Evolutionary conservation across 495 filamentous ascomycete genomes (phyloP).

Genomic region (Geoglossum glabrum): DNA sequence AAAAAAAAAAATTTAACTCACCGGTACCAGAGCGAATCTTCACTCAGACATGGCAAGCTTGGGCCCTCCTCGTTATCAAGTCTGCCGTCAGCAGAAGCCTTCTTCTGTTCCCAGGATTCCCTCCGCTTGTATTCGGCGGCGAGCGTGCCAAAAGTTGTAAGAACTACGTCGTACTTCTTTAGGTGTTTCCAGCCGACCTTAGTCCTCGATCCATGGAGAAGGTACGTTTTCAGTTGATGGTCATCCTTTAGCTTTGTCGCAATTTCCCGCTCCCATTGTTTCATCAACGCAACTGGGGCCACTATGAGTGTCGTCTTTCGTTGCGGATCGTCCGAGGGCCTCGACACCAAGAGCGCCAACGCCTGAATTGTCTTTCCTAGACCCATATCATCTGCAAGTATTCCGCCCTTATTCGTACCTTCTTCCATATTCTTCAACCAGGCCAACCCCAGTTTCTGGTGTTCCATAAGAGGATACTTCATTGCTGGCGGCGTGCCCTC

Average conservation of each 20-base stretch:
- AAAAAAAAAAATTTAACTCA: background rate
- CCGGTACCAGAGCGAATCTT: conserved; percentile 45
- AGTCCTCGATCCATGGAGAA: conserved; percentile 42
- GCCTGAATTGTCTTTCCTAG: conserved; percentile 88
- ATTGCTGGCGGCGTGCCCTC: conserved; percentile 59
- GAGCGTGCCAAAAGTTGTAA: conserved; percentile 79
- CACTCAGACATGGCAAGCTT: conserved; percentile 38
- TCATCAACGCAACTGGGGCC: conserved; percentile 67
- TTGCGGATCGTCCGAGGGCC: conserved; percentile 37
- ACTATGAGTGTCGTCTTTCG: conserved; percentile 74
- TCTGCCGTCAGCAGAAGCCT: conserved; percentile 11
- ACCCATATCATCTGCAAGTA: conserved; percentile 87
- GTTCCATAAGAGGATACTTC: conserved; percentile 49
- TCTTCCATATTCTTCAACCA: conserved; percentile 77
- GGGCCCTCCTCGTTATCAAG: conserved; percentile 12
- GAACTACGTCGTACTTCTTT: conserved; percentile 54
- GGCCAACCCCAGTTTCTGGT: conserved; percentile 63
- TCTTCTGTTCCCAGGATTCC: conserved; percentile 23
- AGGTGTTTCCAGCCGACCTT: conserved; percentile 38
- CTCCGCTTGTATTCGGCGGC: conserved; percentile 43
- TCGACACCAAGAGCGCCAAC: conserved; percentile 62
- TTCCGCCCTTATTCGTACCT: conserved; percentile 57
- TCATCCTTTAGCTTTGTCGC: conserved; percentile 37
- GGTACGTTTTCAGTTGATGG: conserved; percentile 40
- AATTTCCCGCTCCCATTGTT: conserved; percentile 83